These are phyloP conservation scores for Labyrinthula sp. DNA, from an alignment of 352 stramenopile species.

Conservation along the genomic window DNA sequence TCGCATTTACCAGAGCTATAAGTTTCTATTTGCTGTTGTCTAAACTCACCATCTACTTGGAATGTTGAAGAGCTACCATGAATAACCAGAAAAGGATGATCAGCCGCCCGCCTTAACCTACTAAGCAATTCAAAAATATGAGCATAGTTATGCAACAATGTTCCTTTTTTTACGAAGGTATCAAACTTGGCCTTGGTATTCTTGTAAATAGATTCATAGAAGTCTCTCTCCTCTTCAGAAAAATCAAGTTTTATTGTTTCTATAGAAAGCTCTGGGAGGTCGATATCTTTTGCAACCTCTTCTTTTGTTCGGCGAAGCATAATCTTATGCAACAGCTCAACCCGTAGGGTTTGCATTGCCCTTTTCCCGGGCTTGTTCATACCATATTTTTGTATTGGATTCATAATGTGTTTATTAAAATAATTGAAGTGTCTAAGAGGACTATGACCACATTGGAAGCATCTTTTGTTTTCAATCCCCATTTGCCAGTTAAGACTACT, in stretches of 20 bases:
- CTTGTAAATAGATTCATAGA: conserved; percentile 93
- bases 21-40: too few species aligned
- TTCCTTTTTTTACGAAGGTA: conserved; percentile 85
- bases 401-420: conserved; percentile 95
- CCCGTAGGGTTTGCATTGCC: conserved; percentile 86
- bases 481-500: conserved; percentile 83
- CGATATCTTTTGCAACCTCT: conserved; percentile 59
- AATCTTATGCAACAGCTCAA: conserved; percentile 66
- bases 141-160: conserved; percentile 97
- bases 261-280: conserved; percentile 58
- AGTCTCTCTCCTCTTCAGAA: conserved; percentile 79
- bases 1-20: too few species aligned
- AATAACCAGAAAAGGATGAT: conserved; percentile 92
- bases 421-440: conserved; percentile 86
- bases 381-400: conserved; percentile 84
- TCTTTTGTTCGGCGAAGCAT: conserved; percentile 90
- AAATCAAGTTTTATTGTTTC: conserved; percentile 54
- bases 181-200: conserved; percentile 90
- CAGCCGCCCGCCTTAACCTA: conserved; percentile 82
- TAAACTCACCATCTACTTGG: too few species aligned
- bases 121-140: conserved; percentile 95
- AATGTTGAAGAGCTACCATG: too few species aligned
- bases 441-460: conserved; percentile 66
- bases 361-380: conserved; percentile 67
- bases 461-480: conserved; percentile 39